phyloP scores from a whole-genome alignment of 441 rosid species.

The Pelargonium myrrhifolium region DNA sequence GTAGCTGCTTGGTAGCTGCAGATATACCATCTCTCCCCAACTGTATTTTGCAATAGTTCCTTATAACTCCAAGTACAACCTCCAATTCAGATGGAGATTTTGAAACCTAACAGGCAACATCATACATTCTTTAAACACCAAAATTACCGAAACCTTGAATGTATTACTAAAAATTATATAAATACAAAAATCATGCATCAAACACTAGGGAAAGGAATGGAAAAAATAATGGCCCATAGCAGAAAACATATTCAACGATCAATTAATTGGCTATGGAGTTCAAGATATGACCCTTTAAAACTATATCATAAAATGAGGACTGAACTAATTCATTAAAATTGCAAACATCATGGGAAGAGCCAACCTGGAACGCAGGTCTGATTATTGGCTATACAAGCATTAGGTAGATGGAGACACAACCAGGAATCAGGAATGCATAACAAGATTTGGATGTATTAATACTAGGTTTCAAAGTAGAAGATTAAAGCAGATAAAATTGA shows the following conservation, averaged over 20 bases:
- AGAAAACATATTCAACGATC: neutral
- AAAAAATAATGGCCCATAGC: neutral
- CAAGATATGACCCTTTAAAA: neutral
- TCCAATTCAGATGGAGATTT: conserved; percentile 83
- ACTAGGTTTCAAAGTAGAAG: neutral
- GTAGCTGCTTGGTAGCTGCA: conserved; percentile 69
- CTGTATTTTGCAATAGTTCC: conserved; percentile 57
- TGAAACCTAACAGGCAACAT: conserved; percentile 46
- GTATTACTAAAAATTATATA: conserved; percentile 8
- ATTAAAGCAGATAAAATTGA: neutral
- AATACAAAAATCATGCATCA: neutral
- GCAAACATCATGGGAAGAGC: too few species aligned
- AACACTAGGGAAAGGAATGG: neutral
- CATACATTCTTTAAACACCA: conserved; percentile 8
- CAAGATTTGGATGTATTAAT: neutral
- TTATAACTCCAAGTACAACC: conserved; percentile 73
- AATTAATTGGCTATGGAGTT: neutral
- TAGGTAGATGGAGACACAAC: too few species aligned
- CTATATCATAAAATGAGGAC: neutral
- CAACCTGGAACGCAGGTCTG: neutral
- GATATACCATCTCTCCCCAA: conserved; percentile 46
- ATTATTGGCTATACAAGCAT: neutral
- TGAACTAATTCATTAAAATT: neutral
- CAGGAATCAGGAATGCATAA: too few species aligned
- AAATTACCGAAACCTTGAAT: neutral